These are phyloP conservation scores for Pholiota adiposa DNA, from an alignment of 1,284 basidiomycete species.

Conservation along the genomic window DNA sequence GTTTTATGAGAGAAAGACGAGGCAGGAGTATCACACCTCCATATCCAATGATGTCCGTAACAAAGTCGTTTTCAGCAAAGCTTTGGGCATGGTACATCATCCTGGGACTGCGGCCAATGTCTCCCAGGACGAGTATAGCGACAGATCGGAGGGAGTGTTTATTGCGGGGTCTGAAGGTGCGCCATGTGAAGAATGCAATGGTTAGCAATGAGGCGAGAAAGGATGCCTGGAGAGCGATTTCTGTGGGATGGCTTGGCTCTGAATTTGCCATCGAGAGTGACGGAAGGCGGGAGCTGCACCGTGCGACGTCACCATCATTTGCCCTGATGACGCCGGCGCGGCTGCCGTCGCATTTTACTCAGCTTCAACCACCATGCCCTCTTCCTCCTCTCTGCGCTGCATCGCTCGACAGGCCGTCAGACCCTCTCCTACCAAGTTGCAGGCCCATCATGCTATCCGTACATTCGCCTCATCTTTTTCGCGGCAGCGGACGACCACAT, in stretches of 20 bases:
- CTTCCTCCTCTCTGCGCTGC: conserved; percentile 26
- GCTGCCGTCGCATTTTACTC: conserved; percentile 1
- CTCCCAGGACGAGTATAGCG: conserved; percentile 91
- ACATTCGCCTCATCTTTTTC: conserved; percentile 18
- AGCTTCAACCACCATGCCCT: conserved; percentile 21
- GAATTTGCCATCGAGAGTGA: background rate
- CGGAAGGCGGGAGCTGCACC: background rate
- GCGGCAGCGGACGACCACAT: conserved; percentile 6
- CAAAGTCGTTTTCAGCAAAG: conserved; percentile 82
- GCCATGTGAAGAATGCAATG: conserved; percentile 29
- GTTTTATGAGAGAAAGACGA: background rate
- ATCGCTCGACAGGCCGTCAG: conserved; percentile 17
- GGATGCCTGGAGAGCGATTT: conserved; percentile 11
- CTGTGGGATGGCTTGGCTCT: background rate
- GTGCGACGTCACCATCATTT: conserved; percentile 10
- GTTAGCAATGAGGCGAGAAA: conserved; percentile 21
- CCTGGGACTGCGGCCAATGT: conserved; percentile 93
- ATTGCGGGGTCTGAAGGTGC: conserved; percentile 37
- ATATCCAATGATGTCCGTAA: conserved; percentile 88
- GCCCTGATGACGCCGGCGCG: conserved; percentile 5
- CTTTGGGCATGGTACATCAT: conserved; percentile 99
- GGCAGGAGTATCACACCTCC: conserved; percentile 55
- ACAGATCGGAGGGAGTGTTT: conserved; percentile 65
- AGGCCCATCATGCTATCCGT: conserved; percentile 10
- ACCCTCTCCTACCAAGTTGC: conserved; percentile 9